phyloP scores from a whole-genome alignment of 2,329 filamentous ascomycete genomes.

The Phaeoacremonium minimum region DNA sequence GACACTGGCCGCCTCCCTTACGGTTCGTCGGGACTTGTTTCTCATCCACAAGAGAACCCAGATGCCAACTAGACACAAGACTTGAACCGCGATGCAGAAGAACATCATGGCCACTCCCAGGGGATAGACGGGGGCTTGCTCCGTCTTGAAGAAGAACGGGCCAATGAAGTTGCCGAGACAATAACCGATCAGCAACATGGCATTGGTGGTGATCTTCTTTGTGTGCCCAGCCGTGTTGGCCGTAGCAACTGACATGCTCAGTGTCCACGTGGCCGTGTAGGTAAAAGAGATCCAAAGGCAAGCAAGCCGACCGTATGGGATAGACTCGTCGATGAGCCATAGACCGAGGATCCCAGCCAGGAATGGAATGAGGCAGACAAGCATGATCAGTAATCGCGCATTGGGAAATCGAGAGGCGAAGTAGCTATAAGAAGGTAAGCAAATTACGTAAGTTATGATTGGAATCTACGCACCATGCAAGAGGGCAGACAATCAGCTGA shows the following conservation, averaged over 20 bases:
- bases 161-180: slow-evolving; percentile 17
- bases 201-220: slow-evolving; percentile 13
- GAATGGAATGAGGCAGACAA: slow-evolving; percentile 8
- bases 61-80: slow-evolving; percentile 1
- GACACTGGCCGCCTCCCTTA: neutral
- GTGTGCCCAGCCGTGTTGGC: slow-evolving; percentile 19
- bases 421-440: slow-evolving; percentile 1
- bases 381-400: slow-evolving; percentile 4
- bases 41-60: slow-evolving; percentile 1
- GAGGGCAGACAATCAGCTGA: slow-evolving; percentile 5
- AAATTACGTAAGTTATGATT: neutral
- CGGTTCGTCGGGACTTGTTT: neutral
- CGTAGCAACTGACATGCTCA: slow-evolving; percentile 14
- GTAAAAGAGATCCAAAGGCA: slow-evolving; percentile 2
- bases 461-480: slow-evolving; percentile 5
- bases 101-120: slow-evolving; percentile 19
- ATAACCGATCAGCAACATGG: slow-evolving; percentile 5
- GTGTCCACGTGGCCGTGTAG: slow-evolving; percentile 6
- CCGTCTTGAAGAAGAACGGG: slow-evolving; percentile 19
- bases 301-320: slow-evolving; percentile 13
- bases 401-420: slow-evolving; percentile 5
- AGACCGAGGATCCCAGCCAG: slow-evolving; percentile 8
- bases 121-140: slow-evolving; percentile 18
- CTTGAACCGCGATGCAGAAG: slow-evolving; percentile 8
- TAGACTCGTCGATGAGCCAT: slow-evolving; percentile 1